Evolutionary conservation across 2,329 filamentous ascomycete genomes (phyloP), one percentile per base, ranked within the genome.

Genomic region (Dactylonectria estremocensis): DNA sequence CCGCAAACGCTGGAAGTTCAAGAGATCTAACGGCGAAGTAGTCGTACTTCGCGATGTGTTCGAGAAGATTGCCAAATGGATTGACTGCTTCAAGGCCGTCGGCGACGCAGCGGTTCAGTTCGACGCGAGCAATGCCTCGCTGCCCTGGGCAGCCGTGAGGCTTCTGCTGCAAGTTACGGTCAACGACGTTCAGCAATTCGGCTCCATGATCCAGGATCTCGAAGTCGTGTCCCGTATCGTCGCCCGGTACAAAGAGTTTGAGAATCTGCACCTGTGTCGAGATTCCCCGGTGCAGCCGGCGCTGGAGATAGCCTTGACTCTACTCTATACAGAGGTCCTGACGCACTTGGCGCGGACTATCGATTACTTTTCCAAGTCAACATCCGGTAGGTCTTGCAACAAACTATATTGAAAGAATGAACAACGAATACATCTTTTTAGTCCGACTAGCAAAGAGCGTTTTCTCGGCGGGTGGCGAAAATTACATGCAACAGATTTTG

Each of bases 341-440:
- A 40, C n/a, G 31, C 31, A 54, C 16, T 33, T 54, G 50, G 50
- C 31, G 31, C 28, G 18, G n/a, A 54, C 31, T 3, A 40, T 54
- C 13, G 31, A 54, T 54, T 54, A 37, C 50, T 54, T 54, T 35
- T 54, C 31, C 2, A 54, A 54, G 50, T 54, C 31, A 18, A 54
- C 31, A 20, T 16, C 28, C n/a, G 13, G 31, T 54, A 54, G 37
- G 31, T 54, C 33, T 16, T 1, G 9, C 22, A 24, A 16, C 18
- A 35, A n/a, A n/a, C n/a, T n/a, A 54, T 11, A 40, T 54, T 6
- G 7, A n/a, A 37, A 5, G 16, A 22, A n/a, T n/a, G 7, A n/a
- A 22, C 5, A 54, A n/a, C 28, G 37, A 22, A 40, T 9, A 40
- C 14, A 5, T n/a, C 2, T n/a, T n/a, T n/a, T n/a, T 1, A 54